Conservation (phyloP, 768 basidiomycete species). For the Kwoniella mangroviensis region DNA sequence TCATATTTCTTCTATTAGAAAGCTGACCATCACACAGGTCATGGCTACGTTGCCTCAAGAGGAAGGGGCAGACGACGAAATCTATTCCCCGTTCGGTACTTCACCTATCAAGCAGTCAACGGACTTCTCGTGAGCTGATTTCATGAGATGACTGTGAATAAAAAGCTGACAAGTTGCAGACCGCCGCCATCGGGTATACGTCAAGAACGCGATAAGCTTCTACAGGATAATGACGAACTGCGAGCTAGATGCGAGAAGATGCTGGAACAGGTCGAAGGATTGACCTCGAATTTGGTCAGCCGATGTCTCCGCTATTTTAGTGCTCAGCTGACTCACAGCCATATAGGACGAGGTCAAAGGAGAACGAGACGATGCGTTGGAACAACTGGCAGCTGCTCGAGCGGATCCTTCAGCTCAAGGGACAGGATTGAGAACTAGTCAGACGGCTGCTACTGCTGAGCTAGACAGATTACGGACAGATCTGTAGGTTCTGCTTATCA, state of each 20-base stretch:
- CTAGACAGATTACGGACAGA: constrained; percentile 79
- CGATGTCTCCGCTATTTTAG: not conserved
- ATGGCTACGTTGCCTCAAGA: constrained; percentile 40
- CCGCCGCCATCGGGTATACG: constrained; percentile 52
- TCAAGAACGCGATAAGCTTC: constrained; percentile 68
- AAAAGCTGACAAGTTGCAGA: constrained; percentile 14
- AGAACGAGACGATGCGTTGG: constrained; percentile 76
- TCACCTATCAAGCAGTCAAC: constrained; percentile 51
- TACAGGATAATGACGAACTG: constrained; percentile 82
- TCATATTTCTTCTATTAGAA: too few relatives aligned
- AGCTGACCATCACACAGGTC: constrained; percentile 9
- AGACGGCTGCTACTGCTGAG: constrained; percentile 76
- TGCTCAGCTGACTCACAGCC: constrained; percentile 7
- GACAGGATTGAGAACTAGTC: constrained; percentile 68
- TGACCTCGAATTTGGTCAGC: constrained; percentile 69
- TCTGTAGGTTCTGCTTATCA: constrained; percentile 67
- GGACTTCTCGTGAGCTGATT: constrained; percentile 20
- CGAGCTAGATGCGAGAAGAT: constrained; percentile 79
- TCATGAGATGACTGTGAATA: not conserved
- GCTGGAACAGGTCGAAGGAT: constrained; percentile 71
- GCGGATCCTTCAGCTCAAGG: constrained; percentile 61
- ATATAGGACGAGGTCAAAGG: constrained; percentile 70
- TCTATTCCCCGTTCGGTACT: constrained; percentile 62
- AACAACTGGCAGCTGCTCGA: constrained; percentile 67
- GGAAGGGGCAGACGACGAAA: constrained; percentile 61